phyloP scores from a whole-genome alignment of 306 rosid genomes.

The Psophocarpus tetragonolobus region DNA sequence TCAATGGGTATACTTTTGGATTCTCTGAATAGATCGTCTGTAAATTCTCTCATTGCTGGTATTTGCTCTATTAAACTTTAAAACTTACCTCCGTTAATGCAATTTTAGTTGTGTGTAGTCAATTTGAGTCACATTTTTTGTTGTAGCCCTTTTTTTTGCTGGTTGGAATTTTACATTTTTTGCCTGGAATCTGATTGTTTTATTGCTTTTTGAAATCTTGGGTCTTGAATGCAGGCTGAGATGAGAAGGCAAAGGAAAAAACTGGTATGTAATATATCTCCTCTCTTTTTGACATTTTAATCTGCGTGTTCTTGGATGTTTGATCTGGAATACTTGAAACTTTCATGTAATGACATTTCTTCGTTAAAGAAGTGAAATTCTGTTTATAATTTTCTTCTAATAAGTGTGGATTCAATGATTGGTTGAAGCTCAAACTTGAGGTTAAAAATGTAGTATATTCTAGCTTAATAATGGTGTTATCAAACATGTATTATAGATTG shows the following conservation, averaged over 20 bases:
- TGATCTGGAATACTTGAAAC: background rate
- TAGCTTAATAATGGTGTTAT: constrained; percentile 14
- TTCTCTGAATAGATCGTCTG: background rate
- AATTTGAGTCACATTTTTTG: background rate
- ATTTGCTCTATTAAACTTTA: background rate
- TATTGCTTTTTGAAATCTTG: constrained; percentile 34
- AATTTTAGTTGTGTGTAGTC: background rate
- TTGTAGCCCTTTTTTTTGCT: background rate
- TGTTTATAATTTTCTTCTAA: background rate
- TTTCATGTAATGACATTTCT: constrained; percentile 1
- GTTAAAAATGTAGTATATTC: background rate
- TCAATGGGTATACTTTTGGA: background rate
- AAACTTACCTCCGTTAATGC: background rate
- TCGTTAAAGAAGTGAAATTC: background rate
- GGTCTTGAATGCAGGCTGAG: constrained; percentile 65
- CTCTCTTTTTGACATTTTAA: background rate
- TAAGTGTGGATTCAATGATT: background rate
- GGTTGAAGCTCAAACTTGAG: constrained; percentile 7
- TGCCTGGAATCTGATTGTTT: constrained; percentile 26
- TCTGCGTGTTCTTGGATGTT: constrained; percentile 3
- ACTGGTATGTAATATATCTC: constrained; percentile 46
- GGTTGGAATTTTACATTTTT: background rate
- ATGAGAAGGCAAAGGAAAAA: constrained; percentile 55
- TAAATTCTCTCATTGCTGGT: constrained; percentile 17
- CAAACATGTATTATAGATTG: background rate